A percentile compares a stretch with the other conserved stretches of the same genome.
phyloP scores from a whole-genome alignment of 2,329 filamentous ascomycete species.

The Ascochyta pisi region DNA sequence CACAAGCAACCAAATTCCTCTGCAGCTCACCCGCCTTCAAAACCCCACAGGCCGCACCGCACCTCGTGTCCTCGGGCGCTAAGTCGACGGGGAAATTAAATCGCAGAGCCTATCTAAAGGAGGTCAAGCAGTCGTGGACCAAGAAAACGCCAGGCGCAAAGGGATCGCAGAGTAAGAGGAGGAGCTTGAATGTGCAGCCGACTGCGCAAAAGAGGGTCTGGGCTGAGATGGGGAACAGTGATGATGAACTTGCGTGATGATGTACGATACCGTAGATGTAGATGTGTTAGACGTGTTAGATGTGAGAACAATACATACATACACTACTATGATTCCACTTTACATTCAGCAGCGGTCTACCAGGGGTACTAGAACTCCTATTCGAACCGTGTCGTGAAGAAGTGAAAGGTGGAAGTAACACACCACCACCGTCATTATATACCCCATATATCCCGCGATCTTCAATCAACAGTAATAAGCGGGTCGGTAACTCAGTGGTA shows the following conservation, averaged over 20 bases:
- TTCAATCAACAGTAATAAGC: no score
- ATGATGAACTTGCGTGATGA: constrained; percentile 38
- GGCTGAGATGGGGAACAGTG: constrained; percentile 25
- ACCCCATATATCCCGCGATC: no score
- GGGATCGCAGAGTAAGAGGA: constrained; percentile 8
- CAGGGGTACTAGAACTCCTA: no score
- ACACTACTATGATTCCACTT: no score
- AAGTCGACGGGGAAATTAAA: constrained; percentile 2
- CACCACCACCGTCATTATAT: no score
- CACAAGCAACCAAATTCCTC: constrained; percentile 20
- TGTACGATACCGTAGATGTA: no score
- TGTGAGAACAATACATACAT: no score
- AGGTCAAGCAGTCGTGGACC: constrained; percentile 35
- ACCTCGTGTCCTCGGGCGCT: neutral
- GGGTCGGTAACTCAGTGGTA: no score
- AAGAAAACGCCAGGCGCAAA: constrained; percentile 19
- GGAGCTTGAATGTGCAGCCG: constrained; percentile 7
- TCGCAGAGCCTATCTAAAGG: constrained; percentile 23
- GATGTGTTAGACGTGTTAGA: no score
- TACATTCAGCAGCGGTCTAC: no score
- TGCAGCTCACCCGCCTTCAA: constrained; percentile 19
- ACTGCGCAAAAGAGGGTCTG: constrained; percentile 15
- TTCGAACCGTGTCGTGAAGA: no score
- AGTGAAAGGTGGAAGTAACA: no score
- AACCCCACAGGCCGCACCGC: constrained; percentile 19